A percentile compares a stretch with the other conserved stretches of the same genome.
Conservation (phyloP, 176 grass and related monocot genomes). For the Musa troglodytarum region DNA sequence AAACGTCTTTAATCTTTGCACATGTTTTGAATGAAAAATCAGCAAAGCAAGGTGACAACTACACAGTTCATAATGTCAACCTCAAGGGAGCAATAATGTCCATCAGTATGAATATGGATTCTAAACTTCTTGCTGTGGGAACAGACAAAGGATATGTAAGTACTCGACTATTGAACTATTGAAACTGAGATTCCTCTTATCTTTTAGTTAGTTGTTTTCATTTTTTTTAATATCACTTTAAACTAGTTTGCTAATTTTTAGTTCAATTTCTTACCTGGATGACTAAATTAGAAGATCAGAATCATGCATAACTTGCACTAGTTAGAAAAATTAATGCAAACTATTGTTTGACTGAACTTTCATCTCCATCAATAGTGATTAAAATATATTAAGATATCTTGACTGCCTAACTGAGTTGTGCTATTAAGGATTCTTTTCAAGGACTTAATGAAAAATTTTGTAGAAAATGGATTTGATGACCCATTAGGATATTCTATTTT, state of each 20-base stretch:
- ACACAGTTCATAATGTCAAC: constrained; percentile 47
- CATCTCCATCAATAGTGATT: neutral
- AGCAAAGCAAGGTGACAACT: constrained; percentile 80
- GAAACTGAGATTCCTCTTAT: neutral
- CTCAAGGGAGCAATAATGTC: constrained; percentile 63
- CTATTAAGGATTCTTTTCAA: neutral
- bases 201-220: neutral
- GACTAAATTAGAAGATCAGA: neutral
- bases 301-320: neutral
- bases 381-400: neutral
- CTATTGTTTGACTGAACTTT: neutral
- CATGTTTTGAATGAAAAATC: constrained; percentile 14
- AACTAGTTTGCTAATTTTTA: neutral
- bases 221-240: neutral
- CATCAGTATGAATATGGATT: constrained; percentile 44
- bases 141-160: constrained; percentile 93
- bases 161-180: neutral
- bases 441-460: neutral
- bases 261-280: neutral
- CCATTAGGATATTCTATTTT: neutral
- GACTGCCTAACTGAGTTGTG: neutral
- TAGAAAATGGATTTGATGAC: no score
- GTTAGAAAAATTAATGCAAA: neutral
- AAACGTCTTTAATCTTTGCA: neutral
- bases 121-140: constrained; percentile 63